Percentiles rank a stretch among this genome's conserved stretches.
Conservation (phyloP, 768 basidiomycete species). For the Mycena galericulata region DNA sequence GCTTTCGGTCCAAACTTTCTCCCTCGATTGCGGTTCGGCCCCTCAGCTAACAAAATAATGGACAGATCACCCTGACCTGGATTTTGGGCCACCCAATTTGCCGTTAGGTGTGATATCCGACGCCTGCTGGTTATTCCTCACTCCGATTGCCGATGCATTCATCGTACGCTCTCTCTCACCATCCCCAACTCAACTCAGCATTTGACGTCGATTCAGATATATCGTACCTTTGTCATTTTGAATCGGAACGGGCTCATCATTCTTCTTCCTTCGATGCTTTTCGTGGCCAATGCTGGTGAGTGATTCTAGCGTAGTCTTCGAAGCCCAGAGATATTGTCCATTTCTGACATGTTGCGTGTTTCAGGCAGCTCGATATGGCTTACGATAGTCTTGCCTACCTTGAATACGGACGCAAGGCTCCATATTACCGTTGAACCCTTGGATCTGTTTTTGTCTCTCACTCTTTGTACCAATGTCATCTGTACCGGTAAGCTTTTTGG, state of each 20-base stretch:
- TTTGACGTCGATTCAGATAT: background rate
- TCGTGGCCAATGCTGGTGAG: background rate
- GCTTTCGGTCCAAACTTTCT: background rate
- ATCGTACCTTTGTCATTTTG: slow-evolving; percentile 3
- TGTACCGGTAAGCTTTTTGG: slow-evolving; percentile 15
- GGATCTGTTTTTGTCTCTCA: background rate
- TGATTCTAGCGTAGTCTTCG: background rate
- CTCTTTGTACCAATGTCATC: slow-evolving; percentile 7
- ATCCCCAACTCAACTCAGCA: background rate
- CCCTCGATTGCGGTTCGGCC: background rate
- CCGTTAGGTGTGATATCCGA: background rate
- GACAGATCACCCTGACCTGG: no score
- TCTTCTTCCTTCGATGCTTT: background rate
- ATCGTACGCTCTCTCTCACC: slow-evolving; percentile 7
- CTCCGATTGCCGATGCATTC: background rate
- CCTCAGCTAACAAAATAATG: background rate
- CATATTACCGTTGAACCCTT: background rate
- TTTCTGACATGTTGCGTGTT: background rate
- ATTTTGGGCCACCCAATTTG: slow-evolving; percentile 1
- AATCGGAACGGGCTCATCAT: background rate
- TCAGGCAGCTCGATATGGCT: background rate
- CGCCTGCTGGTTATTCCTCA: background rate
- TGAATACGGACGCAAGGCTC: no score
- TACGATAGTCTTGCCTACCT: no score
- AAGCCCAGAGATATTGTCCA: no score